Evolutionary conservation across 495 filamentous ascomycete species (phyloP), one percentile per base, ranked within the genome.

Genomic region (Thermothielavioides terrestris): DNA sequence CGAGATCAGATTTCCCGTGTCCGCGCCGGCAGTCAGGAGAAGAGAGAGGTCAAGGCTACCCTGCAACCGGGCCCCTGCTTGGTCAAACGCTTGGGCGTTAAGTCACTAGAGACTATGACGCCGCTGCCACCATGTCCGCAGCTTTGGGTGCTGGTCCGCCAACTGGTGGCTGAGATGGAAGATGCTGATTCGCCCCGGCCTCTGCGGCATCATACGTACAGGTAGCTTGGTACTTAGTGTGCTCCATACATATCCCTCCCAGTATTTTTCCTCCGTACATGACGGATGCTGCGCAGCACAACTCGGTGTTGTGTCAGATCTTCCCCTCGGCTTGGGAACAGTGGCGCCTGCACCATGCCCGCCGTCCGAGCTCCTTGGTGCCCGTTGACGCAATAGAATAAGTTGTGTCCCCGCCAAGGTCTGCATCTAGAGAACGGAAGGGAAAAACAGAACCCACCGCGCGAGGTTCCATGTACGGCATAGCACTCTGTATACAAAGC

Each of bases 231-330:
- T n/a, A n/a, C n/a, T n/a, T n/a, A n/a, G n/a, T n/a, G n/a, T n/a
- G 34, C 9, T 14, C n/a, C 12, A 10, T 10, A 23, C 1, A 4
- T n/a, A 18, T 6, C 20, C 35, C 20, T n/a, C 15, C 30, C 9
- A 35, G 38, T 14, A 12, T 12, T 10, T 31, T 8, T 31, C 20
- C 35, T 17, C 20, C 14, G 37, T 14, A 40, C 18, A 23, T 4
- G 6, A 18, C 25, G 41, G 41, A 21, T 30, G 4, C n/a, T n/a
- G n/a, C n/a, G n/a, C n/a, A n/a, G n/a, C 17, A 43, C 25, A 15
- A 8, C 17, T 35, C 34, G 35, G 23, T 23, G 22, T 30, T 47
- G 45, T 47, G n/a, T n/a, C 34, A 23, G 45, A 47, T 47, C 45
- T 34, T 28, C 37, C 37, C 22, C 20, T 8, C 36, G 5, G 8